These are phyloP conservation scores for Noccaea bulbosa DNA, from an alignment of 345 rosid genomes.

Conservation along the genomic window DNA sequence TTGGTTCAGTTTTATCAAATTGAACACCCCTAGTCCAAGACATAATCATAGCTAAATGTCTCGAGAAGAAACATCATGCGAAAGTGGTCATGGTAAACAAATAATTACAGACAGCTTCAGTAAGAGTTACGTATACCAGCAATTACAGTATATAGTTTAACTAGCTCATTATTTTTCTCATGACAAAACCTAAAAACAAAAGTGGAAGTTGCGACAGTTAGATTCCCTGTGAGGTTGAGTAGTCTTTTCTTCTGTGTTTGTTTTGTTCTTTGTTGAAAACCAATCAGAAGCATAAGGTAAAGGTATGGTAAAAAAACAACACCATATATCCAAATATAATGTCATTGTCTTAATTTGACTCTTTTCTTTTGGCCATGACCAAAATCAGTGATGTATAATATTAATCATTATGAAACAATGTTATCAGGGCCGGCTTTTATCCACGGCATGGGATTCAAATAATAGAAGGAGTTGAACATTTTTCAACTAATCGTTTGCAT, in stretches of 20 bases:
- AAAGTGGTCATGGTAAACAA: constrained; percentile 1
- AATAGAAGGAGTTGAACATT: not conserved
- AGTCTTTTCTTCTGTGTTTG: constrained; percentile 35
- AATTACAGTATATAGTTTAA: not conserved
- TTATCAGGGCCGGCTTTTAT: not conserved
- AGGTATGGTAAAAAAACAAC: constrained; percentile 2
- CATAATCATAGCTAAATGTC: constrained; percentile 31
- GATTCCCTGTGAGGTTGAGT: constrained; percentile 37
- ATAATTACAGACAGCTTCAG: not conserved
- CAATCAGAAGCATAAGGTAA: constrained; percentile 18
- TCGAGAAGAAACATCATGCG: constrained; percentile 7
- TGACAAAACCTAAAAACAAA: constrained; percentile 34
- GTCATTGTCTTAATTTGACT: no score
- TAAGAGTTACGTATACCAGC: not conserved
- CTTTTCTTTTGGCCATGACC: constrained; percentile 3
- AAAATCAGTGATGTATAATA: not conserved
- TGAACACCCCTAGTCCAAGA: no score
- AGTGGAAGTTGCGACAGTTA: constrained; percentile 32
- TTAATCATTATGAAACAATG: not conserved
- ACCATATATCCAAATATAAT: constrained; percentile 15
- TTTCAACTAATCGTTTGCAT: no score
- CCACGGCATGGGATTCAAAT: not conserved
- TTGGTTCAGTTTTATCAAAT: no score
- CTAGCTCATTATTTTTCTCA: not conserved
- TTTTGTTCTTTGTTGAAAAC: constrained; percentile 23